phyloP scores from a whole-genome alignment of 257 asterid species.

The Anisodus acutangulus region DNA sequence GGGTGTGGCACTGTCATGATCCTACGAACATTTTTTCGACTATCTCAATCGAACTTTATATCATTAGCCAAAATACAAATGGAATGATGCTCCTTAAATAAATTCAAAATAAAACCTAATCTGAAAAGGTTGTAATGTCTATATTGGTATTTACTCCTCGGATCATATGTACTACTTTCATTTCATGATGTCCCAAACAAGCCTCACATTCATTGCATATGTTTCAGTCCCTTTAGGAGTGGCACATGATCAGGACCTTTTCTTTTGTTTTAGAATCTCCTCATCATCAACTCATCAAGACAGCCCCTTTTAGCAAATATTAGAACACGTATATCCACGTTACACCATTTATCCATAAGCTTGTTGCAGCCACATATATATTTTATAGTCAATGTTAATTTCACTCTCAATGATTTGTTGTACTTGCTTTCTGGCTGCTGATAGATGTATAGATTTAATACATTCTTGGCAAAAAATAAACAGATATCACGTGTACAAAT shows the following conservation, averaged over 20 bases:
- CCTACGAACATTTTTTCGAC: background rate
- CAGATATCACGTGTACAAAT: background rate
- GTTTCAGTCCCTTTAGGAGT: background rate
- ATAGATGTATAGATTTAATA: background rate
- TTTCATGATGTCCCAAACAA: background rate
- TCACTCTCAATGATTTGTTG: background rate
- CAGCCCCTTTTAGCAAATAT: background rate
- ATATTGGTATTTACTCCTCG: constrained; percentile 15
- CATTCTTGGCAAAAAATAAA: background rate
- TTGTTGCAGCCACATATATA: background rate
- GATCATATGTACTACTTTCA: background rate
- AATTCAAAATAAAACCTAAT: background rate
- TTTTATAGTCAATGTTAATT: background rate
- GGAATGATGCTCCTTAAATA: constrained; percentile 7
- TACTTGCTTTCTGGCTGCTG: background rate
- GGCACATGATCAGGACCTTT: background rate
- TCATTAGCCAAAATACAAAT: background rate
- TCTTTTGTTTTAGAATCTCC: constrained; percentile 24
- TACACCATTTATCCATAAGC: constrained; percentile 4
- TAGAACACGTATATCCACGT: constrained; percentile 3
- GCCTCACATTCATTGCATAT: background rate
- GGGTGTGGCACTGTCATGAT: constrained; percentile 1
- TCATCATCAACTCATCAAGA: background rate
- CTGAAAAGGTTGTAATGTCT: constrained; percentile 11
- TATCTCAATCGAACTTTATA: constrained; percentile 20